Conservation (phyloP, 495 filamentous ascomycete genomes). For the Sporormia fimetaria region DNA sequence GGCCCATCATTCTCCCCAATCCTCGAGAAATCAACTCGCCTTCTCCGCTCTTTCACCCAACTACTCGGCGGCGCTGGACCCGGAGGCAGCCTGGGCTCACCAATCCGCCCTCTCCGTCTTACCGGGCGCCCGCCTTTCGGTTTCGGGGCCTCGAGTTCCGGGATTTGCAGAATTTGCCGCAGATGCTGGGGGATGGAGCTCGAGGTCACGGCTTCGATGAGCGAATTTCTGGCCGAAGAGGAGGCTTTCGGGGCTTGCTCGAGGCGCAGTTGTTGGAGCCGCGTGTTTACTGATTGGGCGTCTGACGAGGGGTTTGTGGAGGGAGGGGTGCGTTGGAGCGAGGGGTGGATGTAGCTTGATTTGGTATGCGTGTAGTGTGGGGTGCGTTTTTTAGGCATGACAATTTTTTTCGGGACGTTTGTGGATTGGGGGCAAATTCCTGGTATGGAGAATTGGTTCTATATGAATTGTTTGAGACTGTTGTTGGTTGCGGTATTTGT, state of each 20-base stretch:
- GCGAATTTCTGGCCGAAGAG: slow-evolving; percentile 23
- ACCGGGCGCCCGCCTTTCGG: slow-evolving; percentile 44
- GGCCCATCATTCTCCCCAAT: no score
- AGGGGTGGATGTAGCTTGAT: slow-evolving; percentile 25
- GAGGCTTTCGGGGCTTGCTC: slow-evolving; percentile 28
- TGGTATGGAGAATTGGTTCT: no score
- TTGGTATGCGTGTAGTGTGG: slow-evolving; percentile 24
- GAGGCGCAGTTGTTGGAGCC: slow-evolving; percentile 31
- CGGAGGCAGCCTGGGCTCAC: slow-evolving; percentile 39
- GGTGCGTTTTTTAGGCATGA: slow-evolving; percentile 34
- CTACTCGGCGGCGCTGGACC: slow-evolving; percentile 63
- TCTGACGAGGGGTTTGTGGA: slow-evolving; percentile 5
- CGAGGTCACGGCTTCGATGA: slow-evolving; percentile 26
- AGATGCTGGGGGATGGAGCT: slow-evolving; percentile 45
- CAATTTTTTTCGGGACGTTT: no score
- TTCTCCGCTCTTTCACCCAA: slow-evolving; percentile 39
- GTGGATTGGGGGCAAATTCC: no score
- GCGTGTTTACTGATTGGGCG: slow-evolving; percentile 31
- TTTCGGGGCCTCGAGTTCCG: slow-evolving; percentile 55
- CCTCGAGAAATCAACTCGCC: no score
- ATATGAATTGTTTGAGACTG: no score
- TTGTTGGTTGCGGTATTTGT: no score
- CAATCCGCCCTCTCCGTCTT: slow-evolving; percentile 23
- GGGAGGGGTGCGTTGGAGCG: slow-evolving; percentile 10
- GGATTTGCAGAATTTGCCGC: slow-evolving; percentile 53